Percentiles rank a stretch among this genome's conserved stretches.
These are phyloP conservation scores for Jaenimonas drosophilae DNA, from an alignment of 208 protist species.

Conservation along the genomic window DNA sequence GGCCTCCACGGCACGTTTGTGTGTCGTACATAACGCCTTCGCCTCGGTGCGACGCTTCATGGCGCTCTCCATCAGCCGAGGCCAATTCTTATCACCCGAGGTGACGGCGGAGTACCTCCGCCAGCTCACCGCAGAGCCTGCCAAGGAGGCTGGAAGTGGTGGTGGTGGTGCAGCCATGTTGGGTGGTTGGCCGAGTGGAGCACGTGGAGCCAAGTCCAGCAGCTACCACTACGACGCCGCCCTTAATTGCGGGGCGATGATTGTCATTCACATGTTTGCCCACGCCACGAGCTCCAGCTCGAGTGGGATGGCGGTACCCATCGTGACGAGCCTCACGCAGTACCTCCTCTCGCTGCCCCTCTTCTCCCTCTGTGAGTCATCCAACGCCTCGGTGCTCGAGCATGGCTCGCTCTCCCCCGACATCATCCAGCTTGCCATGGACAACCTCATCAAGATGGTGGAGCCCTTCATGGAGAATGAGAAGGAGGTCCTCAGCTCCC, in stretches of 20 bases:
- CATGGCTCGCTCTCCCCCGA: conserved; percentile 46
- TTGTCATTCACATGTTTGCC: conserved; percentile 71
- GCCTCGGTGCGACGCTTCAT: conserved; percentile 59
- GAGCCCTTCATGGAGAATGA: conserved; percentile 13
- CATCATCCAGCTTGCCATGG: conserved; percentile 44
- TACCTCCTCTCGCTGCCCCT: conserved; percentile 57
- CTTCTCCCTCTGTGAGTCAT: conserved; percentile 51
- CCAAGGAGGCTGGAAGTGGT: conserved; percentile 5
- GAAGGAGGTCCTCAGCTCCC: conserved; percentile 1
- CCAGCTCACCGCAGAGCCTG: conserved; percentile 21
- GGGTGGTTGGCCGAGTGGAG: too few relatives aligned
- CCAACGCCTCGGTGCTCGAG: conserved; percentile 2
- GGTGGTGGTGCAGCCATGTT: conserved; percentile 3
- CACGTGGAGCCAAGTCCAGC: too few relatives aligned
- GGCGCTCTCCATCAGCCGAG: conserved; percentile 12
- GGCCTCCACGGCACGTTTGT: conserved; percentile 42
- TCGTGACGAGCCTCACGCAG: conserved; percentile 56
- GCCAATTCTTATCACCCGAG: conserved; percentile 29
- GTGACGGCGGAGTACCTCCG: conserved; percentile 74
- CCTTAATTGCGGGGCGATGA: conserved; percentile 70
- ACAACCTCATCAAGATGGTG: conserved; percentile 35
- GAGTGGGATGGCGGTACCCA: conserved; percentile 26
- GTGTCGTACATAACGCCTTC: conserved; percentile 51
- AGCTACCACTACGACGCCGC: conserved; percentile 53
- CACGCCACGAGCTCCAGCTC: conserved; percentile 13